Evolutionary conservation across 2,329 filamentous ascomycete genomes (phyloP).

Genomic region (Alternaria tenuissima): DNA sequence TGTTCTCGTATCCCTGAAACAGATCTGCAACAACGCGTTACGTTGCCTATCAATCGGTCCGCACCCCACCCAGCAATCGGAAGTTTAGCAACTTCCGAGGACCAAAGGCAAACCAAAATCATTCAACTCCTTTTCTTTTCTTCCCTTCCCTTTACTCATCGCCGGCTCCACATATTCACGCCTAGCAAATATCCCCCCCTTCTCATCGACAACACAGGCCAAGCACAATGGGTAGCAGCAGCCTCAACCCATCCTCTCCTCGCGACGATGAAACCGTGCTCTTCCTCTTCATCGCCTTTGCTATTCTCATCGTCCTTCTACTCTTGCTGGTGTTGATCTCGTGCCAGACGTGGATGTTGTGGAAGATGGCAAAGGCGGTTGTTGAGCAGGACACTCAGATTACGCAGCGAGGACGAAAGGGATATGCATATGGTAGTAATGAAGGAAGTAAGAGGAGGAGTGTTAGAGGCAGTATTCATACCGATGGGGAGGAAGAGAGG

Average conservation of each 20-base stretch:
- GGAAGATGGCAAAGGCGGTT: conserved; percentile 31
- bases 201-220: not conserved
- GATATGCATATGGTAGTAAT: not conserved
- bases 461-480: not conserved
- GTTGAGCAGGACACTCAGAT: conserved; percentile 28
- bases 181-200: not conserved
- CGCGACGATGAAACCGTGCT: conserved; percentile 25
- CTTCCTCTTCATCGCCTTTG: conserved; percentile 39
- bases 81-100: not conserved
- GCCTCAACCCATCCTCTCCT: not conserved
- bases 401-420: conserved; percentile 10
- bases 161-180: not conserved
- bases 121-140: not conserved
- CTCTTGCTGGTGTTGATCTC: conserved; percentile 28
- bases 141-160: not conserved
- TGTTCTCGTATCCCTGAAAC: conserved; percentile 18
- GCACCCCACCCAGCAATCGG: not conserved
- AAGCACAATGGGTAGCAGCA: conserved; percentile 7
- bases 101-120: not conserved
- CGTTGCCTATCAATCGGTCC: conserved; percentile 1
- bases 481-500: not conserved
- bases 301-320: conserved; percentile 33
- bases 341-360: conserved; percentile 37
- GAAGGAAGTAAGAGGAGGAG: not conserved
- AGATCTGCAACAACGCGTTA: conserved; percentile 17